These are phyloP conservation scores for Rhamnella rubrinervis DNA, from an alignment of 331 rosid genomes.

Conservation along the genomic window DNA sequence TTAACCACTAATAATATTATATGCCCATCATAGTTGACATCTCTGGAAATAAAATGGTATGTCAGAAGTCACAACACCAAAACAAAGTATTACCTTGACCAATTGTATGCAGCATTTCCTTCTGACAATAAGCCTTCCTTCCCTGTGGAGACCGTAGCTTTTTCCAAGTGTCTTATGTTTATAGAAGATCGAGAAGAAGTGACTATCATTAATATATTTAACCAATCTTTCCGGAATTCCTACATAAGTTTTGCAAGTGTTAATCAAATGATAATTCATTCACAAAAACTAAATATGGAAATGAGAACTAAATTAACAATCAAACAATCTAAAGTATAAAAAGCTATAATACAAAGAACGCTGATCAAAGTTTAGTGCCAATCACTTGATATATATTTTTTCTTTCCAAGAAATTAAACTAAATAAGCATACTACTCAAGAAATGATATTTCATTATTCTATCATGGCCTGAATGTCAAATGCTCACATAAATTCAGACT, in stretches of 20 bases:
- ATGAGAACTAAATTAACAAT: not conserved
- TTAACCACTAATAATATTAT: no score
- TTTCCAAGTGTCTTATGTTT: conserved; percentile 98
- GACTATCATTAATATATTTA: conserved; percentile 79
- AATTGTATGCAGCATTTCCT: conserved; percentile 93
- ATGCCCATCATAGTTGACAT: no score
- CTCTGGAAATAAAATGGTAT: not conserved
- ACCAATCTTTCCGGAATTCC: conserved; percentile 96
- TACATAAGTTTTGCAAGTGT: conserved; percentile 5
- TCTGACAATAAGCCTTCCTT: conserved; percentile 94
- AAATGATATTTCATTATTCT: no score
- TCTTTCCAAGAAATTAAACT: no score
- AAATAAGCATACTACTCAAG: no score
- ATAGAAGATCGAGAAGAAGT: conserved; percentile 94
- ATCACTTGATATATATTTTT: no score
- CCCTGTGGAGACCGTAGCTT: conserved; percentile 97
- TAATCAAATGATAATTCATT: not conserved
- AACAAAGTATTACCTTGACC: conserved; percentile 80
- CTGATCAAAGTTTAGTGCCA: no score
- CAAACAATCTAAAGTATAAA: no score
- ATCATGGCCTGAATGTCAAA: no score
- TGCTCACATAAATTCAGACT: no score
- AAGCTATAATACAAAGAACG: no score
- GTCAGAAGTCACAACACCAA: not conserved
- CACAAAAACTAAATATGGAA: not conserved